phyloP scores from a whole-genome alignment of 2,329 filamentous ascomycete genomes.

The Ophiocordyceps sinensis region DNA sequence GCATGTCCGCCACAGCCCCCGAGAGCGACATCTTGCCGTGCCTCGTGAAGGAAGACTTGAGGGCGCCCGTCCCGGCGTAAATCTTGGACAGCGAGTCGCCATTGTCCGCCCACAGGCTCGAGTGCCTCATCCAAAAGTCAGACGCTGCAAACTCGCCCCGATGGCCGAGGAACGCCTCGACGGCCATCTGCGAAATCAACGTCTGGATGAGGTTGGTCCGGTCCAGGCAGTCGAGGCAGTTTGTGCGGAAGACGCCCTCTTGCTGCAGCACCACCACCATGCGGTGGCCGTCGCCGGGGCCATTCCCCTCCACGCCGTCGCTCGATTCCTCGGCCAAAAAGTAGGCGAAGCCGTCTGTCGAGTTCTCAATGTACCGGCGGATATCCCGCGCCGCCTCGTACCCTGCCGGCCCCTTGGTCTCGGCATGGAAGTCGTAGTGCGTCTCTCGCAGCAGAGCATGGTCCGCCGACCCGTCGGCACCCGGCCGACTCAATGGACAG shows the following conservation, averaged over 20 bases:
- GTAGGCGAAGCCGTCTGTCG: slow-evolving; percentile 82
- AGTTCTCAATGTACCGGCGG: slow-evolving; percentile 59
- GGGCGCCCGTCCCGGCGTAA: slow-evolving; percentile 87
- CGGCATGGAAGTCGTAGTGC: slow-evolving; percentile 92
- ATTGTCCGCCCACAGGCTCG: slow-evolving; percentile 92
- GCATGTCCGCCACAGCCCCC: slow-evolving; percentile 83
- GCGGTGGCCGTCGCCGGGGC: slow-evolving; percentile 21
- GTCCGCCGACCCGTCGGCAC: slow-evolving; percentile 40
- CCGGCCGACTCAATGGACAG: slow-evolving; percentile 53
- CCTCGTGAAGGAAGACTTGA: slow-evolving; percentile 91
- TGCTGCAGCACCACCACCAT: slow-evolving; percentile 70
- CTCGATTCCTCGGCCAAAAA: slow-evolving; percentile 65
- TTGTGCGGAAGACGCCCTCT: slow-evolving; percentile 89
- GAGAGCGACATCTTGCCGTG: slow-evolving; percentile 92
- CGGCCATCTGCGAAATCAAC: slow-evolving; percentile 84
- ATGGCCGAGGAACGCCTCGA: slow-evolving; percentile 71
- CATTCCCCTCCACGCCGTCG: slow-evolving; percentile 29
- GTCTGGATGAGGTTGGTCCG: slow-evolving; percentile 94
- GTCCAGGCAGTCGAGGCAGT: slow-evolving; percentile 91
- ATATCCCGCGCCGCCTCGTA: slow-evolving; percentile 89
- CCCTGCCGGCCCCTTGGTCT: slow-evolving; percentile 72
- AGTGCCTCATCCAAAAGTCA: slow-evolving; percentile 88
- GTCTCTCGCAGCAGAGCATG: slow-evolving; percentile 67
- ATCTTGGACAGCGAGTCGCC: slow-evolving; percentile 89
- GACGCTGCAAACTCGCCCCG: slow-evolving; percentile 51